Percentiles rank a stretch among this genome's conserved stretches.
Conservation (phyloP, 257 asterid species). For the Striga asiatica region DNA sequence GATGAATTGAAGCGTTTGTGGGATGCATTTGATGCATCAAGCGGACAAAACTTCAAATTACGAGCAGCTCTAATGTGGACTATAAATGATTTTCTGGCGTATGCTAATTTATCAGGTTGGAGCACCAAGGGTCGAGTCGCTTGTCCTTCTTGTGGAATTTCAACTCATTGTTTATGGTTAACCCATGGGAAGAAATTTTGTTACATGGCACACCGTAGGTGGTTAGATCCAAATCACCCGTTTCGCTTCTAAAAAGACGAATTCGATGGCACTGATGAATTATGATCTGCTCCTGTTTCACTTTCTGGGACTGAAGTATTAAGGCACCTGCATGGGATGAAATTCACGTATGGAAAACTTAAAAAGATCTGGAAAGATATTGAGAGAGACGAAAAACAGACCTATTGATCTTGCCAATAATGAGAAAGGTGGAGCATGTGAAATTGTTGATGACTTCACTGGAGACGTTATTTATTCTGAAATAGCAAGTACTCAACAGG, state of each 20-base stretch:
- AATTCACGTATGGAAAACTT: no score
- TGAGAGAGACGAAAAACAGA: no score
- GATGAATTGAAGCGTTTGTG: not conserved
- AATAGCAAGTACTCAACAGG: not conserved
- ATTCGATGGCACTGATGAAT: not conserved
- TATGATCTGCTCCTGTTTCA: not conserved
- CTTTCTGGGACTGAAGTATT: not conserved
- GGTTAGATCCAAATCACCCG: not conserved
- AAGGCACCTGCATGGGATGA: no score
- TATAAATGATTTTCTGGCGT: no score
- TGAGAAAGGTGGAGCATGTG: not conserved
- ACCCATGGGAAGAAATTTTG: not conserved
- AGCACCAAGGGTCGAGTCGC: no score
- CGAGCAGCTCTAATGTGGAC: no score
- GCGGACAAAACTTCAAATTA: not conserved
- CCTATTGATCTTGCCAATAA: no score
- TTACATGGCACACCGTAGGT: not conserved
- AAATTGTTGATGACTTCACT: not conserved
- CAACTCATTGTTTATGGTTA: not conserved
- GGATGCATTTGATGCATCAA: not conserved
- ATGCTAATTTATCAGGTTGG: no score
- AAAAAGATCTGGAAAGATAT: no score
- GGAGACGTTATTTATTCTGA: not conserved
- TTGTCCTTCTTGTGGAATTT: not conserved
- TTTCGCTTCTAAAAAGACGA: not conserved